Base-by-base conservation (phyloP, 352 stramenopile genomes). In the Saprolegnia parasitica region DNA sequence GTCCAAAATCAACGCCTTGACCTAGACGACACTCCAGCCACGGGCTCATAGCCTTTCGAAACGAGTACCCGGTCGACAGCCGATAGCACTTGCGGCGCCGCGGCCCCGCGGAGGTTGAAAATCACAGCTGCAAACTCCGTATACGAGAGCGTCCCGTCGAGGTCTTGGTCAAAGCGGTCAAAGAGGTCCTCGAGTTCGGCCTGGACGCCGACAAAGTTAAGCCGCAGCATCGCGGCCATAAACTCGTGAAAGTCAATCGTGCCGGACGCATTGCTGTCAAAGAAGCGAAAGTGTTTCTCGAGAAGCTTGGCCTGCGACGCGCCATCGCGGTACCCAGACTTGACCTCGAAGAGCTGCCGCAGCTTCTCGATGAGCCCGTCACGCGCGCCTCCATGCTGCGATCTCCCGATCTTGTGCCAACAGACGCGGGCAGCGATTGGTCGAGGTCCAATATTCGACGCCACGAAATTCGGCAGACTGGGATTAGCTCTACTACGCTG, bases 201-300 rank as follows among this genome's bases (percentile, higher is more conserved):
- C 71, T 96, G 89, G 26, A 91, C 88, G 24, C 90, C 89, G 8
- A 97, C 81, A 64, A 97, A 95, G 70, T 97, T 96, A 60, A 97
- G 79, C 39, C 78, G 80, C 47, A 89, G 68, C 83, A 96, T 93
- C 3, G 86, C 89, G 35, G 84, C 81, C 54, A 78, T 86, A 65
- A 96, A 97, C 73, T 97, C 88, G 64, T 96, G 84, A 72, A 91
- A 94, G 72, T 93, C 86, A 24, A 96, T 74, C 9, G 84, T 73
- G 5, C 87, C 87, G 0, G 79, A 95, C 13, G 71, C 73, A 24
- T 93, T 86, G 8, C 57, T 62, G 68, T 96, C 89, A 57, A 96
- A 96, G 32, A 65, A 77, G 21, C 79, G 81, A 63, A 96, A 96
- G 57, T 90, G 82, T 46, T 81, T 80, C 50, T 86, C 78, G 0